Percentiles rank a stretch among this genome's conserved stretches.
Conservation (phyloP, 805 yeast genomes). For the Saccharomyces cerevisiae region DNA sequence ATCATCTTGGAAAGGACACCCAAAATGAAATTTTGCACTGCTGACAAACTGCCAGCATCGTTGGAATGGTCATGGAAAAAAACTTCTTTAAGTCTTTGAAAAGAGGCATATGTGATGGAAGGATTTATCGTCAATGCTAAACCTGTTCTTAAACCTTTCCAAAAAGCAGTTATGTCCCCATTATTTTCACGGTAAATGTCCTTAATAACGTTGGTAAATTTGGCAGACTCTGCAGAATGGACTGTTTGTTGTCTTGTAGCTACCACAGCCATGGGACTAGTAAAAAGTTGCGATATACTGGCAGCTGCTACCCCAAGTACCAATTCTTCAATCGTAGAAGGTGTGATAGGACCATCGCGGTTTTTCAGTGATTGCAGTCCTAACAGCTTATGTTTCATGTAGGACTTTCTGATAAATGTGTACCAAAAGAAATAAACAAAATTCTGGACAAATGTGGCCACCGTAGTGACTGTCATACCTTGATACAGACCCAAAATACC, state of each 20-base stretch:
- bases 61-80: slow-evolving; percentile 32
- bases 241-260: slow-evolving; percentile 60
- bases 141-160: slow-evolving; percentile 80
- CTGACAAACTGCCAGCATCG: slow-evolving; percentile 36
- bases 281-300: slow-evolving; percentile 68
- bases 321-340: slow-evolving; percentile 55
- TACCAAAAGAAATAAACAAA: slow-evolving; percentile 87
- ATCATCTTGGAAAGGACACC: slow-evolving; percentile 77
- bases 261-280: slow-evolving; percentile 72
- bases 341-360: slow-evolving; percentile 3
- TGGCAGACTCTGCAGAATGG: slow-evolving; percentile 25
- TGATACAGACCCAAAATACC: slow-evolving; percentile 66
- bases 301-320: slow-evolving; percentile 74
- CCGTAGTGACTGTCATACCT: slow-evolving; percentile 58
- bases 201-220: slow-evolving; percentile 28
- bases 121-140: slow-evolving; percentile 74
- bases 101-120: slow-evolving; percentile 77
- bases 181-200: slow-evolving; percentile 44
- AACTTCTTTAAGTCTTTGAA: slow-evolving; percentile 53
- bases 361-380: not conserved
- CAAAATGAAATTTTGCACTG: slow-evolving; percentile 56
- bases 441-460: slow-evolving; percentile 68
- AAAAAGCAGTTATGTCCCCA: slow-evolving; percentile 62
- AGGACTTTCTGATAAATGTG: slow-evolving; percentile 54
- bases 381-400: slow-evolving; percentile 33